A percentile compares a stretch with the other conserved stretches of the same genome.
Conservation (phyloP, 164 flowering plant genomes). For the Piper longum region DNA sequence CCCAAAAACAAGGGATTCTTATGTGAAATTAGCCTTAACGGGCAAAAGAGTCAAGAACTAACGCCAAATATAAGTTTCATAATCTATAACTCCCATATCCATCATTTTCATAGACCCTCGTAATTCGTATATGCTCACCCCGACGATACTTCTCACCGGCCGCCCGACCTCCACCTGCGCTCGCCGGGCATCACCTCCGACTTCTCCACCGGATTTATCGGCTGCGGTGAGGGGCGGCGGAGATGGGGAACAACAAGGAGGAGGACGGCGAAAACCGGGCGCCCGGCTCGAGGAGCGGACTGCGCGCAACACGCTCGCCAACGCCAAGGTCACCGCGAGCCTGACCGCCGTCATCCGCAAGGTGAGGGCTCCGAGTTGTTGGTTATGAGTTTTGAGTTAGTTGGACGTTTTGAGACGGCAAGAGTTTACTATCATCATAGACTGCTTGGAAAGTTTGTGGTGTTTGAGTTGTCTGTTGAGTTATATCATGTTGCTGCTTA, state of each 20-base stretch:
- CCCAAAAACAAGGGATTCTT: too few relatives aligned
- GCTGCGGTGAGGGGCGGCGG: not conserved
- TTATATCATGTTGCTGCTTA: conserved; percentile 24
- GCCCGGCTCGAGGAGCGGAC: conserved; percentile 59
- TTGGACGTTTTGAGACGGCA: not conserved
- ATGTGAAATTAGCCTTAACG: too few relatives aligned
- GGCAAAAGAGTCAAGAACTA: too few relatives aligned
- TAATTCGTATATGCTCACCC: too few relatives aligned
- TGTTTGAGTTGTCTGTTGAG: not conserved
- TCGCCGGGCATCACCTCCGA: not conserved
- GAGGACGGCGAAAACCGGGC: conserved; percentile 7
- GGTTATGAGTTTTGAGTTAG: not conserved
- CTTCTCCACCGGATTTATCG: not conserved
- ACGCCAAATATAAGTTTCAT: too few relatives aligned
- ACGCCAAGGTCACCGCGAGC: conserved; percentile 66
- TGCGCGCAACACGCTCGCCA: conserved; percentile 66
- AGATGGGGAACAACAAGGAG: conserved; percentile 30
- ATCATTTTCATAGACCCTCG: too few relatives aligned
- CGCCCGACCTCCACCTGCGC: too few relatives aligned
- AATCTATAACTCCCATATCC: too few relatives aligned
- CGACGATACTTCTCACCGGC: too few relatives aligned
- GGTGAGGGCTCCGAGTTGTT: conserved; percentile 21
- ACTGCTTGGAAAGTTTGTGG: not conserved
- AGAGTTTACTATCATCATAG: not conserved
- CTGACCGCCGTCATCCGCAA: conserved; percentile 62